Evolutionary conservation across 495 filamentous ascomycete genomes (phyloP).

Genomic region (Penicillium argentinense): DNA sequence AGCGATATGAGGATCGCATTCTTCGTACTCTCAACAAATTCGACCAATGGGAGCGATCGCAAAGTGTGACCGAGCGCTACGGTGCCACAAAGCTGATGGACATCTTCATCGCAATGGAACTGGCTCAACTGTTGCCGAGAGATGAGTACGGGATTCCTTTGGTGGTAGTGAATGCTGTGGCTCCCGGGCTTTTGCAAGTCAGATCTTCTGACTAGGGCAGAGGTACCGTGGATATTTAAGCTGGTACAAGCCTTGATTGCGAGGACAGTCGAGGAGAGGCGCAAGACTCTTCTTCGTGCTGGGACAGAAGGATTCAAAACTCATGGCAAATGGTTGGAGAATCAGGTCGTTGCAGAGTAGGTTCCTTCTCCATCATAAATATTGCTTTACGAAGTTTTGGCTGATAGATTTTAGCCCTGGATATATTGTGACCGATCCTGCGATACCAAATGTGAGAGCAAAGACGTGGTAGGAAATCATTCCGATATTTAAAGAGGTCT

Average conservation of each 20-base stretch:
- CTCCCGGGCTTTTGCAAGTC: conserved; percentile 21
- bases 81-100: conserved; percentile 18
- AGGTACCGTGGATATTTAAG: conserved; percentile 14
- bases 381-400: neutral
- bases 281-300: conserved; percentile 24
- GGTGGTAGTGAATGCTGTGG: conserved; percentile 17
- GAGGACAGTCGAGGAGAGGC: conserved; percentile 21
- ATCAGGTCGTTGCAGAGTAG: conserved; percentile 17
- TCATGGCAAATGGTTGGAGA: conserved; percentile 20
- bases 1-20: neutral
- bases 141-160: neutral
- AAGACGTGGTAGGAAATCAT: conserved; percentile 17
- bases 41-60: conserved; percentile 8
- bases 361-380: neutral
- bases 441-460: conserved; percentile 1
- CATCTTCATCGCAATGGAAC: conserved; percentile 12
- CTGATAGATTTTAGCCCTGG: conserved; percentile 8
- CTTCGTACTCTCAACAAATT: conserved; percentile 10
- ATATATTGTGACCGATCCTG: conserved; percentile 6
- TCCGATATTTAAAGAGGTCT: too few species aligned
- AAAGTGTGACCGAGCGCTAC: conserved; percentile 9
- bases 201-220: conserved; percentile 15
- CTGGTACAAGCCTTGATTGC: conserved; percentile 11
- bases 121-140: conserved; percentile 5
- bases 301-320: conserved; percentile 8